Percentiles rank a stretch among this genome's conserved stretches.
These are phyloP conservation scores for Epichloe gansuensis DNA, from an alignment of 2,329 filamentous ascomycete genomes.

Conservation along the genomic window DNA sequence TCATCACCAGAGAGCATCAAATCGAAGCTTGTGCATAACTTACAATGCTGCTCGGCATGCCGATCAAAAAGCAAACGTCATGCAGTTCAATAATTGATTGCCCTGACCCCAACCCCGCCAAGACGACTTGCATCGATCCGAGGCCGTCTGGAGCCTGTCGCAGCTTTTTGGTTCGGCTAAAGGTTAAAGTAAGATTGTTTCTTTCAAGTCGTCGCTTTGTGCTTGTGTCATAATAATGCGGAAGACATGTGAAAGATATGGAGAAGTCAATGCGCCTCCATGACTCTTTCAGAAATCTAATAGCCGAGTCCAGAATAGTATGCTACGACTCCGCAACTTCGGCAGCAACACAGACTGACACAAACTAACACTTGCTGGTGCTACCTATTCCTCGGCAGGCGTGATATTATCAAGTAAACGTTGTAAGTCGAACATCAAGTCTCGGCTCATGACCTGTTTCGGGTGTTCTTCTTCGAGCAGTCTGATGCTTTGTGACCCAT, in stretches of 20 bases:
- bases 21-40: not conserved
- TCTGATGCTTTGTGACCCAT: slow-evolving; percentile 45
- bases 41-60: not conserved
- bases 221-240: not conserved
- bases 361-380: not conserved
- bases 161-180: not conserved
- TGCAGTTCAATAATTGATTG: not conserved
- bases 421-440: not conserved
- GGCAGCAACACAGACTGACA: not conserved
- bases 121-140: not conserved
- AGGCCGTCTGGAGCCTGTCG: not conserved
- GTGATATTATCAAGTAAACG: not conserved
- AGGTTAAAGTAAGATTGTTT: not conserved
- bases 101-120: not conserved
- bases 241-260: not conserved
- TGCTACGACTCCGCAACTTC: not conserved
- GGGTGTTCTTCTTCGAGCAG: slow-evolving; percentile 30
- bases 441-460: not conserved
- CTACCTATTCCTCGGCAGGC: not conserved
- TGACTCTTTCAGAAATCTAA: not conserved
- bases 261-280: not conserved
- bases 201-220: not conserved
- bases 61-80: not conserved
- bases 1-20: not conserved
- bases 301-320: not conserved